These are phyloP conservation scores for Suillus brevipes DNA, from an alignment of 768 basidiomycete species.

Conservation along the genomic window DNA sequence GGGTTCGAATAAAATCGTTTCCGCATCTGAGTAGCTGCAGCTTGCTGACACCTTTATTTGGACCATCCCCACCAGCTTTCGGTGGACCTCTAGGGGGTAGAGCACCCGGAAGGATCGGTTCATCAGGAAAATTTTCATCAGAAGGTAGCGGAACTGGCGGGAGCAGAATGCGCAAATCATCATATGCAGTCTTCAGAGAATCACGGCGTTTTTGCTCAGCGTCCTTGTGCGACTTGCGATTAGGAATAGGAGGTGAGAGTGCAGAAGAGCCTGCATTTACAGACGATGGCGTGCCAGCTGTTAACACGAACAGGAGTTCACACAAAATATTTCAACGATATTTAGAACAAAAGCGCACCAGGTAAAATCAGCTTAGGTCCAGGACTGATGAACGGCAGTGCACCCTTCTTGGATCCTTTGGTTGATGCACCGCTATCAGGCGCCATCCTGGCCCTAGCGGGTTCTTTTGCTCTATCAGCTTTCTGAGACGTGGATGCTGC, in stretches of 20 bases:
- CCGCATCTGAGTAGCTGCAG: conserved; percentile 87
- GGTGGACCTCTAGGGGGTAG: conserved; percentile 89
- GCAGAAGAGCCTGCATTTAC: conserved; percentile 25
- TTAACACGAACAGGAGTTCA: conserved; percentile 9
- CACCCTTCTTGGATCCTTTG: conserved; percentile 31
- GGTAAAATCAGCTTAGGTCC: conserved; percentile 74
- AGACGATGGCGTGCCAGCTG: conserved; percentile 36
- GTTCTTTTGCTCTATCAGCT: conserved; percentile 30
- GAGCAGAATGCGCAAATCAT: conserved; percentile 77
- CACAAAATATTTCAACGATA: not conserved
- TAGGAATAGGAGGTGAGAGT: conserved; percentile 41
- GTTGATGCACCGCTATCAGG: conserved; percentile 20
- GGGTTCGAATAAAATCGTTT: conserved; percentile 80
- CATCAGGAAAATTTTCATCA: conserved; percentile 67
- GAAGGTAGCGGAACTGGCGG: conserved; percentile 87
- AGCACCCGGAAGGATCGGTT: conserved; percentile 81
- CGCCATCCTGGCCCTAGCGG: conserved; percentile 26
- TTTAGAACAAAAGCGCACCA: conserved; percentile 39
- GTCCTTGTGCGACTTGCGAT: conserved; percentile 88
- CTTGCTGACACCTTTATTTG: conserved; percentile 94
- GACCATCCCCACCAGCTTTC: conserved; percentile 83
- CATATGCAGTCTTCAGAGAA: conserved; percentile 92
- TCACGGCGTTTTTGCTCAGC: conserved; percentile 98
- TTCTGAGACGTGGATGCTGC: conserved; percentile 32
- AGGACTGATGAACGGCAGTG: conserved; percentile 44